A percentile compares a stretch with the other conserved stretches of the same genome.
These are phyloP conservation scores for Pythium plurisporium DNA, from an alignment of 352 stramenopile species.

Conservation along the genomic window DNA sequence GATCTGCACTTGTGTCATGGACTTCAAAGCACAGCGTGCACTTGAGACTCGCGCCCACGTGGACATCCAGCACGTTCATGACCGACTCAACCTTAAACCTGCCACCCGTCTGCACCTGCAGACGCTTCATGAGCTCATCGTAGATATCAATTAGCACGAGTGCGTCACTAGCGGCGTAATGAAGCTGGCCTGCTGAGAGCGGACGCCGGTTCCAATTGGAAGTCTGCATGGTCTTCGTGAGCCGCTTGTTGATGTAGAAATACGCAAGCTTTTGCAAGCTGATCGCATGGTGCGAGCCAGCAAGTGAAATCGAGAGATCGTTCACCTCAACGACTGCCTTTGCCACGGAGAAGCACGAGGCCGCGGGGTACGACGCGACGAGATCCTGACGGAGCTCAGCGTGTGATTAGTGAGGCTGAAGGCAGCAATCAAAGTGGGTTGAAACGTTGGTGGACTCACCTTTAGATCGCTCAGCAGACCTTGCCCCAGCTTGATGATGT, in stretches of 20 bases:
- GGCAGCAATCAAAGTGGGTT: not conserved
- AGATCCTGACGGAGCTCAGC: constrained; percentile 30
- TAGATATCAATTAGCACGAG: constrained; percentile 70
- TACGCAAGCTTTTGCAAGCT: constrained; percentile 78
- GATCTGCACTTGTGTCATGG: constrained; percentile 28
- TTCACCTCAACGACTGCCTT: constrained; percentile 74
- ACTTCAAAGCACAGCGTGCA: constrained; percentile 49
- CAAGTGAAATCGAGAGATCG: constrained; percentile 54
- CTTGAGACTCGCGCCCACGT: constrained; percentile 36
- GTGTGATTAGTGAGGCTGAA: not conserved
- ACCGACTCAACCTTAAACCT: constrained; percentile 46
- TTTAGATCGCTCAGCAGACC: constrained; percentile 59
- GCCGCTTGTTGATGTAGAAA: constrained; percentile 59
- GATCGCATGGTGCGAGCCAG: constrained; percentile 44
- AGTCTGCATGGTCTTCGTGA: constrained; percentile 75
- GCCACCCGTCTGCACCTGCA: constrained; percentile 21
- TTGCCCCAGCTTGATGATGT: constrained; percentile 64
- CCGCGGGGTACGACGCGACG: constrained; percentile 49
- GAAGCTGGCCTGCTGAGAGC: constrained; percentile 44
- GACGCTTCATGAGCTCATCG: constrained; percentile 42
- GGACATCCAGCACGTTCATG: constrained; percentile 58
- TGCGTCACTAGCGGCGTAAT: constrained; percentile 70
- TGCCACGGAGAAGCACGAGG: constrained; percentile 62
- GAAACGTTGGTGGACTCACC: constrained; percentile 14
- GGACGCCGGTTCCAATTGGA: constrained; percentile 76